These are phyloP conservation scores for Ophiosphaerella korrae DNA, from an alignment of 2,329 filamentous ascomycete genomes.

Conservation along the genomic window DNA sequence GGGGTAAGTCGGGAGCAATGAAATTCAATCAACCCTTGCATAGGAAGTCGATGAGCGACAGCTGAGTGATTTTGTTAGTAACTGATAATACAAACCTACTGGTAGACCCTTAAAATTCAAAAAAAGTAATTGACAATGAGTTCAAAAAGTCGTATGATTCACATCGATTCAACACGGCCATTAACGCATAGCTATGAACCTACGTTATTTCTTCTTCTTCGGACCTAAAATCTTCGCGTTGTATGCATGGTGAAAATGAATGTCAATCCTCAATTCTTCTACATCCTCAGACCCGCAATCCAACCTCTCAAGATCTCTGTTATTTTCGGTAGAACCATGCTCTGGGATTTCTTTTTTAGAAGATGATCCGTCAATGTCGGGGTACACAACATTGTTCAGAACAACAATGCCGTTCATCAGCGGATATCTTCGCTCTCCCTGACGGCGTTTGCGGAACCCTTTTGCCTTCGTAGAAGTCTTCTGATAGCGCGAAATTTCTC, in stretches of 20 bases:
- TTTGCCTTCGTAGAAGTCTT: no score
- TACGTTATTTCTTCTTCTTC: neutral
- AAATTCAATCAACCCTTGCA: no score
- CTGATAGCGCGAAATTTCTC: no score
- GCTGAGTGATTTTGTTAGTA: no score
- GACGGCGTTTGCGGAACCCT: no score
- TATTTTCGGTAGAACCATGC: neutral
- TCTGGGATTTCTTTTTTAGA: neutral
- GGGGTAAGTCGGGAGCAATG: no score
- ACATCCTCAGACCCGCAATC: neutral
- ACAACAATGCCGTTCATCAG: slow-evolving; percentile 7
- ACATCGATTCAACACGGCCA: neutral
- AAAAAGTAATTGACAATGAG: neutral
- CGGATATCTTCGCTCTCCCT: slow-evolving; percentile 1
- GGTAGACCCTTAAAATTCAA: no score
- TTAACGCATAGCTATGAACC: no score
- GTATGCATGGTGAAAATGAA: slow-evolving; percentile 12
- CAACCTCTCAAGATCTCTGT: slow-evolving; percentile 6
- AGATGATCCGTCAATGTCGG: neutral
- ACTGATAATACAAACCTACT: no score
- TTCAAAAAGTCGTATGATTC: neutral
- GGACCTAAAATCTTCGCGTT: slow-evolving; percentile 5
- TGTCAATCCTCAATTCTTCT: slow-evolving; percentile 15
- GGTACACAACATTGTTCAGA: neutral
- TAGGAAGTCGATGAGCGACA: no score